These are phyloP conservation scores for Saccharomyces hybrid DNA, from an alignment of 1,139 yeast genomes.

Conservation along the genomic window DNA sequence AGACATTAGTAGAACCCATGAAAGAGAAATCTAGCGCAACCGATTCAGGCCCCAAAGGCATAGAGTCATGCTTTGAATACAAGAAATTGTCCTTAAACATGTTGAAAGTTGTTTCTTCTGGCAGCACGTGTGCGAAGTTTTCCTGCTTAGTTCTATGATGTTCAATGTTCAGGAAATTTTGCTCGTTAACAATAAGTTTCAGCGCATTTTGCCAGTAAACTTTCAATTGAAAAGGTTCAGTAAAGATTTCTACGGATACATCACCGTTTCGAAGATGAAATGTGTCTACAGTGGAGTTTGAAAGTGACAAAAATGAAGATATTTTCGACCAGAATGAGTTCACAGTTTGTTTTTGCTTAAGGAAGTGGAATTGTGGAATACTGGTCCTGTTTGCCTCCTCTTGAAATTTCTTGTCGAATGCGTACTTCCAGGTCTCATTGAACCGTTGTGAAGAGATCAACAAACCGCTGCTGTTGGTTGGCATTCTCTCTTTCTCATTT, in stretches of 20 bases:
- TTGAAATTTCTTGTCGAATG: constrained; percentile 35
- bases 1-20: constrained; percentile 52
- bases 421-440: constrained; percentile 55
- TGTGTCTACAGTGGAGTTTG: constrained; percentile 2
- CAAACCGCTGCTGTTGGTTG: neutral
- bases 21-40: constrained; percentile 72
- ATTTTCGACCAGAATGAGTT: neutral
- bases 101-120: constrained; percentile 51
- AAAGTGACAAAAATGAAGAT: neutral
- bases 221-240: constrained; percentile 47
- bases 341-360: neutral
- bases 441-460: constrained; percentile 37
- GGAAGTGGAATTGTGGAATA: neutral
- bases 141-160: constrained; percentile 51
- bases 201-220: constrained; percentile 40
- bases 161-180: constrained; percentile 66
- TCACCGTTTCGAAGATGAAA: constrained; percentile 39
- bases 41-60: constrained; percentile 87
- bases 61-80: constrained; percentile 51
- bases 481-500: constrained; percentile 47
- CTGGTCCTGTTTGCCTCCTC: neutral
- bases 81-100: constrained; percentile 54
- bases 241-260: constrained; percentile 34
- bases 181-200: constrained; percentile 58
- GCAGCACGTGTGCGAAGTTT: constrained; percentile 34